These are phyloP conservation scores for Trypanosoma scelopori DNA, from an alignment of 208 protist genomes.

Conservation along the genomic window DNA sequence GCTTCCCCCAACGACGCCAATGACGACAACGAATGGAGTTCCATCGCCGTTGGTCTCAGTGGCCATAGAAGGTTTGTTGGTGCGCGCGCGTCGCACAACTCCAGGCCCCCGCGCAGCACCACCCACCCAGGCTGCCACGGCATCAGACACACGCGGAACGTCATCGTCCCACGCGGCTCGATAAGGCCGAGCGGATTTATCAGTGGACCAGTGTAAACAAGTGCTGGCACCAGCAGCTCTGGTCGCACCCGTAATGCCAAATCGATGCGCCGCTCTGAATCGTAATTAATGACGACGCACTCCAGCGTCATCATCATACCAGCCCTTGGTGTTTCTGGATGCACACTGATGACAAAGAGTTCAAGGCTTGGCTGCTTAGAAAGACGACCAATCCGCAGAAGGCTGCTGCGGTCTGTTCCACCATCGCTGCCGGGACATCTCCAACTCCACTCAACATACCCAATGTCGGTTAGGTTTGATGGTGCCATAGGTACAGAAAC, in stretches of 20 bases:
- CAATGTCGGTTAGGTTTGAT: constrained; percentile 37
- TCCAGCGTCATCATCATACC: constrained; percentile 37
- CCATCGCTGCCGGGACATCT: constrained; percentile 50
- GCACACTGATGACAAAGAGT: constrained; percentile 24
- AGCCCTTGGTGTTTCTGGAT: constrained; percentile 16
- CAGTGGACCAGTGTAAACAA: constrained; percentile 64
- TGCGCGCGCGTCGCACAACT: constrained; percentile 45
- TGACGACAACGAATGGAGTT: constrained; percentile 14
- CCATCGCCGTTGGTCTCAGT: constrained; percentile 6
- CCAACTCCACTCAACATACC: constrained; percentile 57
- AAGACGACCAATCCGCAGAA: constrained; percentile 33
- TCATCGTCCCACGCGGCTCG: constrained; percentile 24
- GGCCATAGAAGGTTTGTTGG: constrained; percentile 50
- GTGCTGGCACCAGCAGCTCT: constrained; percentile 54
- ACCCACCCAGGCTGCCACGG: constrained; percentile 68
- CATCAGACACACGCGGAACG: constrained; percentile 50
- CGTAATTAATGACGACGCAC: constrained; percentile 38
- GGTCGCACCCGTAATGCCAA: constrained; percentile 63
- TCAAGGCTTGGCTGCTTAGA: constrained; percentile 33
- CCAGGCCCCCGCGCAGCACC: constrained; percentile 39
- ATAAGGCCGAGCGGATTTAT: constrained; percentile 39
- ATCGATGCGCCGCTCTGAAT: constrained; percentile 30
- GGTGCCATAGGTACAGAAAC: background rate
- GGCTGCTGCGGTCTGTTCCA: constrained; percentile 36
- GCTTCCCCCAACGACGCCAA: background rate